phyloP scores from a whole-genome alignment of 495 filamentous ascomycete species.

The Entonaema liquescens region DNA sequence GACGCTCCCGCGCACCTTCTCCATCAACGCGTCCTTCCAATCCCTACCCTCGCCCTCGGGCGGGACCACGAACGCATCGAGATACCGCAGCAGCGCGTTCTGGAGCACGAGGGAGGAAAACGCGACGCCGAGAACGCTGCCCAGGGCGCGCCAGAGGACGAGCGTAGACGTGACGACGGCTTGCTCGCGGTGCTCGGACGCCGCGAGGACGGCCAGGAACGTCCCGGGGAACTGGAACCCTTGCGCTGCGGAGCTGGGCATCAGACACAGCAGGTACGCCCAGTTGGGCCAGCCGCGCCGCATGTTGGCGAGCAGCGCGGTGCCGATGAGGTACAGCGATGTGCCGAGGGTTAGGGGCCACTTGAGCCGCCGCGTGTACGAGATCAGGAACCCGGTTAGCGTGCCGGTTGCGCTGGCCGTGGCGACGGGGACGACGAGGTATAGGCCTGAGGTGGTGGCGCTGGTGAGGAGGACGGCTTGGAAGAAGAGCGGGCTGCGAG shows the following conservation, averaged over 20 bases:
- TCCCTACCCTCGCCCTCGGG: slow-evolving; percentile 38
- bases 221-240: slow-evolving; percentile 72
- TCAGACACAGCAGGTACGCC: slow-evolving; percentile 69
- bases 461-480: slow-evolving; percentile 78
- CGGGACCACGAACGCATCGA: slow-evolving; percentile 65
- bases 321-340: slow-evolving; percentile 64
- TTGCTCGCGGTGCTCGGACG: slow-evolving; percentile 72
- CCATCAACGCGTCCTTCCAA: slow-evolving; percentile 49
- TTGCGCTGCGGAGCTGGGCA: slow-evolving; percentile 67
- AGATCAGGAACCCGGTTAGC: slow-evolving; percentile 75
- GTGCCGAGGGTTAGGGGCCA: slow-evolving; percentile 68
- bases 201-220: slow-evolving; percentile 74
- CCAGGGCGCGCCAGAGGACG: slow-evolving; percentile 72
- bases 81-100: slow-evolving; percentile 69
- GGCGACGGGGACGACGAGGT: slow-evolving; percentile 69
- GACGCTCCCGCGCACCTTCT: slow-evolving; percentile 51
- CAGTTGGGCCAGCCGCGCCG: slow-evolving; percentile 62
- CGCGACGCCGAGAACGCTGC: slow-evolving; percentile 75
- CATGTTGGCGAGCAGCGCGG: slow-evolving; percentile 58
- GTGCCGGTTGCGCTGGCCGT: slow-evolving; percentile 68
- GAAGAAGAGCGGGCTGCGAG: slow-evolving; percentile 72
- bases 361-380: slow-evolving; percentile 69
- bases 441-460: slow-evolving; percentile 75
- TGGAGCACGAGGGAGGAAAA: slow-evolving; percentile 78
- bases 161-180: slow-evolving; percentile 78